A percentile compares a stretch with the other conserved stretches of the same genome.
Conservation (phyloP, 345 rosid genomes). For the Eucalyptus shirleyi region DNA sequence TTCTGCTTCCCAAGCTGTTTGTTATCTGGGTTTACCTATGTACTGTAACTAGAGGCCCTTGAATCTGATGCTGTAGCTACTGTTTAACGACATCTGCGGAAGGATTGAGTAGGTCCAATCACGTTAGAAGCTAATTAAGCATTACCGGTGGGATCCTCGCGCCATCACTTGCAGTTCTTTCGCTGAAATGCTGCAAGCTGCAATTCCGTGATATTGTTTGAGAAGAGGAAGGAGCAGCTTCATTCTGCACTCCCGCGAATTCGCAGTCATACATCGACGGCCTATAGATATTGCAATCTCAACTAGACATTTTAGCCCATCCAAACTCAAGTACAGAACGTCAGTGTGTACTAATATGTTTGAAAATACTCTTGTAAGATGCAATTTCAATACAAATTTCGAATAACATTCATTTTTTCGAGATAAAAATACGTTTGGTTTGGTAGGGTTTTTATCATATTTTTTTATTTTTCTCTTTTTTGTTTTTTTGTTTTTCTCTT, state of each 20-base stretch:
- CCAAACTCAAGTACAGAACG: no score
- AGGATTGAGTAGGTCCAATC: not conserved
- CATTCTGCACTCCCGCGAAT: not conserved
- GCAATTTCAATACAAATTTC: not conserved
- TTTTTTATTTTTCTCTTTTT: fast-evolving
- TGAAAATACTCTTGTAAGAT: not conserved
- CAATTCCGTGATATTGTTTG: not conserved
- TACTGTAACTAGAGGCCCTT: not conserved
- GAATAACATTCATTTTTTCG: not conserved
- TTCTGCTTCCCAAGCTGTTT: not conserved
- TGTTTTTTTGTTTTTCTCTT: no score
- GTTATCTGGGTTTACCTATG: not conserved
- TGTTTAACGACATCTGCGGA: not conserved
- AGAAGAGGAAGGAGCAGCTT: not conserved
- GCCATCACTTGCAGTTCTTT: not conserved
- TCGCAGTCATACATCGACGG: not conserved
- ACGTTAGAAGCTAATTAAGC: not conserved
- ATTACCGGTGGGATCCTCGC: not conserved
- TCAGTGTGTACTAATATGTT: not conserved
- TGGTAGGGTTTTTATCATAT: no score
- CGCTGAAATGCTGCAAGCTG: not conserved
- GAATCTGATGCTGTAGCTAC: not conserved
- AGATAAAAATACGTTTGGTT: no score
- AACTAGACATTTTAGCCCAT: no score
- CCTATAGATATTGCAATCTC: not conserved